Evolutionary conservation across 139 green algal genomes (phyloP).

Genomic region (Axilococcus clingmanii): DNA sequence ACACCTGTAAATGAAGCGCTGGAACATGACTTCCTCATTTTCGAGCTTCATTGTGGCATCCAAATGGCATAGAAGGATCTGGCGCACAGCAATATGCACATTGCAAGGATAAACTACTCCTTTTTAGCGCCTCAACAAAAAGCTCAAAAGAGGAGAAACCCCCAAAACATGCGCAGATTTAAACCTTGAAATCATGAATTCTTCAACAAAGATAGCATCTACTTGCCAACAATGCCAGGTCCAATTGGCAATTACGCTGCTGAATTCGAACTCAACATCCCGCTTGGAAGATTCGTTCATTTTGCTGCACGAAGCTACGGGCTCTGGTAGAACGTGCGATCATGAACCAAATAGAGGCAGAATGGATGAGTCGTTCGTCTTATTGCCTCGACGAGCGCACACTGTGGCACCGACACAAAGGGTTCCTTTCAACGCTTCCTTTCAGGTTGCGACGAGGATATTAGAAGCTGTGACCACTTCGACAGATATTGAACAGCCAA

Average conservation of each 20-base stretch:
- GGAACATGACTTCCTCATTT: conserved; percentile 1
- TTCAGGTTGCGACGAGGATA: conserved; percentile 39
- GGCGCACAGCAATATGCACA: conserved; percentile 28
- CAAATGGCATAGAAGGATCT: neutral
- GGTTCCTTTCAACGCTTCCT: conserved; percentile 40
- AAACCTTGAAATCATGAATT: too few relatives aligned
- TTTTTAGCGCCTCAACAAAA: too few relatives aligned
- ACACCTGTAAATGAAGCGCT: conserved; percentile 11
- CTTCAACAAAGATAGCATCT: too few relatives aligned
- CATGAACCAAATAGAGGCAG: too few relatives aligned
- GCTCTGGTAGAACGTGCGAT: neutral
- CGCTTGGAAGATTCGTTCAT: conserved; percentile 78
- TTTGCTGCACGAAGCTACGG: conserved; percentile 20
- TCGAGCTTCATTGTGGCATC: conserved; percentile 3
- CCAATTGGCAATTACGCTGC: too few relatives aligned
- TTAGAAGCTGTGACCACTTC: conserved; percentile 55
- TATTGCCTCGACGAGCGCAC: conserved; percentile 6
- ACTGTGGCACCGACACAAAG: conserved; percentile 4
- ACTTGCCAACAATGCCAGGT: too few relatives aligned
- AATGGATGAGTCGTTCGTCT: too few relatives aligned
- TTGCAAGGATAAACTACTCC: conserved; percentile 30
- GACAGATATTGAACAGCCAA: conserved; percentile 61
- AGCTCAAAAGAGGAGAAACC: conserved; percentile 15
- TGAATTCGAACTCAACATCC: too few relatives aligned
- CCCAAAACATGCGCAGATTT: too few relatives aligned